Conservation (phyloP, 2,329 filamentous ascomycete species). For the Elsinoe ampelina region DNA sequence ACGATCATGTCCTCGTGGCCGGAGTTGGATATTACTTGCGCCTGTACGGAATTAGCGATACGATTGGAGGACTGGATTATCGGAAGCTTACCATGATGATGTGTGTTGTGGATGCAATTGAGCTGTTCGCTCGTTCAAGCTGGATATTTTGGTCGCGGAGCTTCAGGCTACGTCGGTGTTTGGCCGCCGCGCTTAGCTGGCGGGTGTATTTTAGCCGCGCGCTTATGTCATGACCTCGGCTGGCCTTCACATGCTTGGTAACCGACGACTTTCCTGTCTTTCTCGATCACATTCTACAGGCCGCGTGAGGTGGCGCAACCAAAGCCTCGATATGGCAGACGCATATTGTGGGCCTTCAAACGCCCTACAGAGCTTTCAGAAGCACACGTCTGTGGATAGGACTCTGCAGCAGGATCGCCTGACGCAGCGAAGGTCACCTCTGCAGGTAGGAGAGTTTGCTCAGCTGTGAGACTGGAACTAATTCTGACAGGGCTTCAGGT, state of each 20-base stretch:
- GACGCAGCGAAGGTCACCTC: constrained; percentile 41
- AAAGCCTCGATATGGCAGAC: constrained; percentile 48
- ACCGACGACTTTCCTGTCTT: neutral
- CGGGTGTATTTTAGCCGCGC: neutral
- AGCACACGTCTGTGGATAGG: constrained; percentile 58
- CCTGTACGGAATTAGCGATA: constrained; percentile 34
- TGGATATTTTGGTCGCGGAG: constrained; percentile 4
- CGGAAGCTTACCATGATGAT: constrained; percentile 15
- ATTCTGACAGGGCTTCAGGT: constrained; percentile 50
- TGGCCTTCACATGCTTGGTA: constrained; percentile 10
- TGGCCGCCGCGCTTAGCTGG: neutral
- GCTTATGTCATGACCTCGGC: constrained; percentile 10
- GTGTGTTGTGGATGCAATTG: constrained; percentile 13
- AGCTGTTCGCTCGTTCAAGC: neutral
- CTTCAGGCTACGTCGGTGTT: constrained; percentile 12
- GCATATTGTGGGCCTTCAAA: constrained; percentile 67
- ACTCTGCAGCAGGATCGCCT: constrained; percentile 66
- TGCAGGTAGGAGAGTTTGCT: constrained; percentile 38
- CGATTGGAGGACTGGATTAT: constrained; percentile 7
- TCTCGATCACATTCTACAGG: neutral
- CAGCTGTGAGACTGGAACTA: neutral
- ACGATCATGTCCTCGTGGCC: constrained; percentile 99
- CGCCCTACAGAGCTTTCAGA: constrained; percentile 62
- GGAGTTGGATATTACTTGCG: constrained; percentile 73
- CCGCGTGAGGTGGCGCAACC: neutral